phyloP scores from a whole-genome alignment of 2,329 filamentous ascomycete genomes.

The Fusarium longipes region DNA sequence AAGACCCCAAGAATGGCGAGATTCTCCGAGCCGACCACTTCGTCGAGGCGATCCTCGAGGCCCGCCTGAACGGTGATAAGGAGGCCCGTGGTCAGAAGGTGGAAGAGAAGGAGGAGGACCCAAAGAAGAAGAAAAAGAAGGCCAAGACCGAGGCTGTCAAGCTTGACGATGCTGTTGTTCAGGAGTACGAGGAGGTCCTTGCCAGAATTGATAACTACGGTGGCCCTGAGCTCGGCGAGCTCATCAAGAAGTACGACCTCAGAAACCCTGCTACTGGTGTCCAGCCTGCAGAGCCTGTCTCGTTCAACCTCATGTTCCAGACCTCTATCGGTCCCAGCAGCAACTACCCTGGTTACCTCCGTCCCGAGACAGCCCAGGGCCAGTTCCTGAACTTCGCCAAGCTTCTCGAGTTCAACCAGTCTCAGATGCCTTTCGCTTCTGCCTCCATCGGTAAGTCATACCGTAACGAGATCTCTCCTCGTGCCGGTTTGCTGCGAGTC shows the following conservation, averaged over 20 bases:
- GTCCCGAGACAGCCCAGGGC: conserved; percentile 96
- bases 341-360: conserved; percentile 84
- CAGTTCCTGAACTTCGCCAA: conserved; percentile 98
- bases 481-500: conserved; percentile 89
- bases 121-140: conserved; percentile 89
- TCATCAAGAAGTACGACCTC: conserved; percentile 93
- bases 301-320: conserved; percentile 99
- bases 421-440: conserved; percentile 95
- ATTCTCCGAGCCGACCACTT: conserved; percentile 96
- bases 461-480: conserved; percentile 96
- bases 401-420: conserved; percentile 95
- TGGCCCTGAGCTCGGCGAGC: conserved; percentile 83
- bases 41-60: conserved; percentile 92
- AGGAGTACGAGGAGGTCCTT: conserved; percentile 91
- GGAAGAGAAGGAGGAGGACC: conserved; percentile 78
- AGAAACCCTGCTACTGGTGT: conserved; percentile 85
- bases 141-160: conserved; percentile 82
- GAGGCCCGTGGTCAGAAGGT: conserved; percentile 87
- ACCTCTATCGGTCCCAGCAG: conserved; percentile 93
- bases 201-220: conserved; percentile 96
- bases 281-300: conserved; percentile 81
- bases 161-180: conserved; percentile 84
- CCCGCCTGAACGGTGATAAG: conserved; percentile 88
- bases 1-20: conserved; percentile 96
- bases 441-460: conserved; percentile 98